Evolutionary conservation across 768 basidiomycete genomes (phyloP), one percentile per base, ranked within the genome.

Genomic region (Mrakia blollopis): DNA sequence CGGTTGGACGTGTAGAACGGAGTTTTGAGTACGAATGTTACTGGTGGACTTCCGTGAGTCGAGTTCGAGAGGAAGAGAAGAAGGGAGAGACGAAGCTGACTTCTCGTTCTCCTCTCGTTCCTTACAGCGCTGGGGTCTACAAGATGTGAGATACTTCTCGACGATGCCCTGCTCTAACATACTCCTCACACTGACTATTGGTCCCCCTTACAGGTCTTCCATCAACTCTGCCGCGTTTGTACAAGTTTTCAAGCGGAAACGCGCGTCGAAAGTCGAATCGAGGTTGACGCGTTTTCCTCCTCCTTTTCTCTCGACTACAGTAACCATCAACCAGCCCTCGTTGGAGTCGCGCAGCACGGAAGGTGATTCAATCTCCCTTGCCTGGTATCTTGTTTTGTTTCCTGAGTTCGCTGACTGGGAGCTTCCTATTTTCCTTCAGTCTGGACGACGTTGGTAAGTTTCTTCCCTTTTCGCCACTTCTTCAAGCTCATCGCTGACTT

Each of bases 321-420:
- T 32, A 75, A 75, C 74, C 74, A 75, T 68, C 74, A 75, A 16
- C 74, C 74, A 21, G 74, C 69, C 8, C 69, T 75, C 39, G 74
- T 75, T 35, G 74, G 63, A 18, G 74, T 75, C 37, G 74, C 74
- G 21, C 74, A 75, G 54, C 74, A 75, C 9, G 74, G 62, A 50
- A 50, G 47, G 47, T 50, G 47, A 50, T 7, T 47, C 7, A 47
- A 47, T 10, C 44, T 41, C 11, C 39, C 39, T 11, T n/a, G n/a
- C n/a, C n/a, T n/a, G n/a, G n/a, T n/a, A n/a, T 41, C 39, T 41
- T 11, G 39, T 41, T 41, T n/a, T n/a, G n/a, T n/a, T n/a, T n/a
- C 39, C 11, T 41, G 6, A 41, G 39, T 41, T 41, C 39, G 11
- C 39, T 41, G 6, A 41, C 39, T 41, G 39, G 39, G 39, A 5